phyloP scores from a whole-genome alignment of 2,329 filamentous ascomycete species.

The Cladosporium halotolerans region DNA sequence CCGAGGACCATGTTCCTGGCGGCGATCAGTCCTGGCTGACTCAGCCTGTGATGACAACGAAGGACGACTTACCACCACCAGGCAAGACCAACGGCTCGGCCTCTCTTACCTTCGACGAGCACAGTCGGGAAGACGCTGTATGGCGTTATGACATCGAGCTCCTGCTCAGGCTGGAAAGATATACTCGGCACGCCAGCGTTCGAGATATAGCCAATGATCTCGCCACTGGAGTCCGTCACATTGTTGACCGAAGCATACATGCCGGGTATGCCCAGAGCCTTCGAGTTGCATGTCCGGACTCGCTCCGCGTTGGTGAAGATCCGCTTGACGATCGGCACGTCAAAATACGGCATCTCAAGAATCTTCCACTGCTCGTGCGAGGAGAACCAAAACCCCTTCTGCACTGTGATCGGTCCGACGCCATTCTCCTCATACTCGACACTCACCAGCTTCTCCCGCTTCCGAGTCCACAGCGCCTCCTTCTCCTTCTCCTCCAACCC shows the following conservation, averaged over 20 bases:
- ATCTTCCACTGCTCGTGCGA: constrained; percentile 40
- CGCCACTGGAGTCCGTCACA: constrained; percentile 33
- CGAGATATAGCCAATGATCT: constrained; percentile 38
- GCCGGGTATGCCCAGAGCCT: constrained; percentile 33
- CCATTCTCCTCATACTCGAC: constrained; percentile 34
- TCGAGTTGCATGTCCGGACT: constrained; percentile 39
- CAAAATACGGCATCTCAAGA: constrained; percentile 39
- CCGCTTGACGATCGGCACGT: constrained; percentile 37
- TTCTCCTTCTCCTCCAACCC: constrained; percentile 30
- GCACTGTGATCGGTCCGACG: constrained; percentile 38
- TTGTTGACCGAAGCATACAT: constrained; percentile 42
- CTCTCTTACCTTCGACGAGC: constrained; percentile 24
- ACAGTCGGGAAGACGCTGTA: constrained; percentile 31
- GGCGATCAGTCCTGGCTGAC: constrained; percentile 10
- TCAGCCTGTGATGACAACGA: not conserved
- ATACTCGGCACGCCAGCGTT: constrained; percentile 30
- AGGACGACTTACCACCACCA: constrained; percentile 29
- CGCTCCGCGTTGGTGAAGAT: constrained; percentile 37
- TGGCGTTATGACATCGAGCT: constrained; percentile 39
- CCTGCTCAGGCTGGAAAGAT: constrained; percentile 35
- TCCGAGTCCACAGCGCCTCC: constrained; percentile 34
- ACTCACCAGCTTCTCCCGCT: constrained; percentile 34
- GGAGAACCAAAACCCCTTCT: constrained; percentile 40
- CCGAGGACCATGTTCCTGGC: constrained; percentile 34
- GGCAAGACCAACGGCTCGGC: constrained; percentile 35